Percentiles rank a stretch among this genome's conserved stretches.
phyloP scores from a whole-genome alignment of 345 rosid species.

The Balakata baccata region DNA sequence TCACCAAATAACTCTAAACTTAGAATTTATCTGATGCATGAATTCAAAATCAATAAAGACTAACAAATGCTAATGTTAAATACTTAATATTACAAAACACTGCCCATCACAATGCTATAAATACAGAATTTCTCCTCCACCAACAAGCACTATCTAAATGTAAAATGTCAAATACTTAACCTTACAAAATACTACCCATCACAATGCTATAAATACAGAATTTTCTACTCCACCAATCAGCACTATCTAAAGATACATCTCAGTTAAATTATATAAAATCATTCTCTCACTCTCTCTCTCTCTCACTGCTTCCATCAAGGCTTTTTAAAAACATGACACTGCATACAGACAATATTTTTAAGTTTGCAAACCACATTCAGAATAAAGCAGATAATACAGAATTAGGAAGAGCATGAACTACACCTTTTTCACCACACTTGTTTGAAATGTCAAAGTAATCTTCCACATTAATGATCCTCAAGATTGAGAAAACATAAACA shows the following conservation, averaged over 20 bases:
- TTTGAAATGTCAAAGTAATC: constrained; percentile 17
- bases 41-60: neutral
- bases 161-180: neutral
- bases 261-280: neutral
- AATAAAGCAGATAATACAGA: neutral
- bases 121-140: constrained; percentile 2
- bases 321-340: neutral
- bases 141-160: neutral
- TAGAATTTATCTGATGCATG: neutral
- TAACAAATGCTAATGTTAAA: neutral
- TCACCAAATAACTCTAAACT: neutral
- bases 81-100: neutral
- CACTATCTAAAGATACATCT: neutral
- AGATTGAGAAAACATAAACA: constrained; percentile 13
- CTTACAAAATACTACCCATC: neutral
- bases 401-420: constrained; percentile 11
- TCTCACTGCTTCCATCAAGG: neutral
- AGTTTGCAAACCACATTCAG: neutral
- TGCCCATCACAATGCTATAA: neutral
- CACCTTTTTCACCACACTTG: constrained; percentile 26
- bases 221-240: neutral
- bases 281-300: neutral
- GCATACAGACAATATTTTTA: neutral
- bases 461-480: constrained; percentile 19
- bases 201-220: neutral